These are phyloP conservation scores for Prunella vulgaris DNA, from an alignment of 257 asterid genomes.

Conservation along the genomic window DNA sequence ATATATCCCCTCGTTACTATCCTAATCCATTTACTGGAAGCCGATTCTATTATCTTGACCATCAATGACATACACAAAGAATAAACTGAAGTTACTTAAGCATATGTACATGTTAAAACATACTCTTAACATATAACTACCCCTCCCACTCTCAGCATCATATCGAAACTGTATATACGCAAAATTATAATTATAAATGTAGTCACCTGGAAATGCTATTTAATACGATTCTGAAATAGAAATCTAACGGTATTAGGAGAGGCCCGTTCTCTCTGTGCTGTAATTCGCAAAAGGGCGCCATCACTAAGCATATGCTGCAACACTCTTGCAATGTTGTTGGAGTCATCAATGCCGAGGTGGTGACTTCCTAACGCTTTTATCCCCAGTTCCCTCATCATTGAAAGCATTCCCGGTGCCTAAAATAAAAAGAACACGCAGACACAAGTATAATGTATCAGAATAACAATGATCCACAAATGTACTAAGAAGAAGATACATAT, in stretches of 20 bases:
- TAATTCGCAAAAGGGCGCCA: slow-evolving; percentile 80
- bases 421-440: too few species aligned
- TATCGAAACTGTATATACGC: too few species aligned
- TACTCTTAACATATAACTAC: not conserved
- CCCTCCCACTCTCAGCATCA: not conserved
- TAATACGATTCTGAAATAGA: slow-evolving; percentile 55
- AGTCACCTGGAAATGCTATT: slow-evolving; percentile 17
- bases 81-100: not conserved
- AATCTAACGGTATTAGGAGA: slow-evolving; percentile 44
- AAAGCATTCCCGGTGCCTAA: slow-evolving; percentile 90
- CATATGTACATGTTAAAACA: not conserved
- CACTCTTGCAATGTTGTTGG: slow-evolving; percentile 75
- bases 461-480: not conserved
- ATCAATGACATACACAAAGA: not conserved
- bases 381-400: slow-evolving; percentile 80
- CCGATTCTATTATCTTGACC: not conserved
- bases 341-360: slow-evolving; percentile 90
- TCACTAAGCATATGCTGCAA: slow-evolving; percentile 64
- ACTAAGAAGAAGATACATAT: not conserved
- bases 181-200: not conserved
- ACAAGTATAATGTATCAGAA: not conserved
- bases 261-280: slow-evolving; percentile 51
- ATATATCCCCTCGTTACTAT: too few species aligned
- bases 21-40: too few species aligned
- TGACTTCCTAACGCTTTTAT: slow-evolving; percentile 69